These are phyloP conservation scores for Rhizomucor miehei DNA, from an alignment of 371 early-diverging fungal species.

Conservation along the genomic window DNA sequence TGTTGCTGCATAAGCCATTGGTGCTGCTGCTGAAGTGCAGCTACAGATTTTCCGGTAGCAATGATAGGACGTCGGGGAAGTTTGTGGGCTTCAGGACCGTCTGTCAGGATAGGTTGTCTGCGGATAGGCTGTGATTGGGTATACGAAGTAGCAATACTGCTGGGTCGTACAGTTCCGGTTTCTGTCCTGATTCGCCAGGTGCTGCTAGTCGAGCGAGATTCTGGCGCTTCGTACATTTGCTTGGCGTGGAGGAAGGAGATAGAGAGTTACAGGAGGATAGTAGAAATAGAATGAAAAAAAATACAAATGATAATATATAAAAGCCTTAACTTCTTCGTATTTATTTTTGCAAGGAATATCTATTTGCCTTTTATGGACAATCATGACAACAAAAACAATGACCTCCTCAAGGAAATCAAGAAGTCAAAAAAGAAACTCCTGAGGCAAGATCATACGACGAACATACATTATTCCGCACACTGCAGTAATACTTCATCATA, in stretches of 20 bases:
- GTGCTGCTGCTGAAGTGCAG: constrained; percentile 38
- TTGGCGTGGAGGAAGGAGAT: too few relatives aligned
- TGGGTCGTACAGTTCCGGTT: constrained; percentile 6
- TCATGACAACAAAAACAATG: too few relatives aligned
- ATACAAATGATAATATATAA: background rate
- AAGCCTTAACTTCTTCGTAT: background rate
- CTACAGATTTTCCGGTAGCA: constrained; percentile 26
- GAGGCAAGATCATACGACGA: too few relatives aligned
- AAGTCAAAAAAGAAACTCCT: too few relatives aligned
- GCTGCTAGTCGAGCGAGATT: background rate
- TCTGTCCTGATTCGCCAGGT: background rate
- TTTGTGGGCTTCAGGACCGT: constrained; percentile 3
- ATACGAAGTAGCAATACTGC: constrained; percentile 15
- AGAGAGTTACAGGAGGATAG: background rate
- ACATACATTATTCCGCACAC: too few relatives aligned
- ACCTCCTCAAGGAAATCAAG: too few relatives aligned
- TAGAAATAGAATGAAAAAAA: background rate
- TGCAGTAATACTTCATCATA: too few relatives aligned
- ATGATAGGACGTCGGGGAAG: constrained; percentile 13
- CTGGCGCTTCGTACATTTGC: constrained; percentile 1
- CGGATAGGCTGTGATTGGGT: background rate
- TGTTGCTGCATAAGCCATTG: constrained; percentile 38
- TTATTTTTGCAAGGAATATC: background rate
- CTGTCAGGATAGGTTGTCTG: background rate
- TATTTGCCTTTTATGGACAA: too few relatives aligned